Percentiles rank a stretch among this genome's conserved stretches.
These are phyloP conservation scores for Anacardium occidentale DNA, from an alignment of 345 rosid genomes.

Conservation along the genomic window DNA sequence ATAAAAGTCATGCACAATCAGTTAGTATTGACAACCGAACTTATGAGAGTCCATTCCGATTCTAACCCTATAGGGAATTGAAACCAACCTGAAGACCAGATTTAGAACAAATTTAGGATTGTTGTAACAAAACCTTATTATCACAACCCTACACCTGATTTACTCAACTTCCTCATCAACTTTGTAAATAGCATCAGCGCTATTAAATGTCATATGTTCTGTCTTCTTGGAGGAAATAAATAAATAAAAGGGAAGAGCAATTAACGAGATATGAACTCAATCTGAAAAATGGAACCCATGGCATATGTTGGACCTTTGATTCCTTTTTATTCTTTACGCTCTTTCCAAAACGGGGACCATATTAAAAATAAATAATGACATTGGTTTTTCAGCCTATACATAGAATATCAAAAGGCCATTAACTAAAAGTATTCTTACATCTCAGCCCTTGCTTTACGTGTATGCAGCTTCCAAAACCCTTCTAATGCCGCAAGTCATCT, in stretches of 20 bases:
- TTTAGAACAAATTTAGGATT: no score
- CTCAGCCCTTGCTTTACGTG: neutral
- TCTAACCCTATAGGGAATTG: no score
- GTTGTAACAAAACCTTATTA: no score
- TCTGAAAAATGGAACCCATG: neutral
- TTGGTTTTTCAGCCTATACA: neutral
- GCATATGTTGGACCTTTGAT: neutral
- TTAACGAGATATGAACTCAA: no score
- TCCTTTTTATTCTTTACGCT: neutral
- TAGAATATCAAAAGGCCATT: neutral
- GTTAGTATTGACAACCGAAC: no score
- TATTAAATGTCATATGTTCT: neutral
- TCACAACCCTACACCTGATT: no score
- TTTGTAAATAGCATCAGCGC: neutral
- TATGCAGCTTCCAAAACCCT: neutral
- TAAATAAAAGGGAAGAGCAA: no score
- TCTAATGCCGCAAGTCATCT: neutral
- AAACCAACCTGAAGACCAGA: no score
- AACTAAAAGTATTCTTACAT: neutral
- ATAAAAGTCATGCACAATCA: no score
- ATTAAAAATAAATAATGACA: neutral
- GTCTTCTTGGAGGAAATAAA: neutral
- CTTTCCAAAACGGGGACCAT: neutral
- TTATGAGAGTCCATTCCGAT: no score
- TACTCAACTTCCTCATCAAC: neutral